Conservation (phyloP, 495 filamentous ascomycete species). For the Neurospora sp. region DNA sequence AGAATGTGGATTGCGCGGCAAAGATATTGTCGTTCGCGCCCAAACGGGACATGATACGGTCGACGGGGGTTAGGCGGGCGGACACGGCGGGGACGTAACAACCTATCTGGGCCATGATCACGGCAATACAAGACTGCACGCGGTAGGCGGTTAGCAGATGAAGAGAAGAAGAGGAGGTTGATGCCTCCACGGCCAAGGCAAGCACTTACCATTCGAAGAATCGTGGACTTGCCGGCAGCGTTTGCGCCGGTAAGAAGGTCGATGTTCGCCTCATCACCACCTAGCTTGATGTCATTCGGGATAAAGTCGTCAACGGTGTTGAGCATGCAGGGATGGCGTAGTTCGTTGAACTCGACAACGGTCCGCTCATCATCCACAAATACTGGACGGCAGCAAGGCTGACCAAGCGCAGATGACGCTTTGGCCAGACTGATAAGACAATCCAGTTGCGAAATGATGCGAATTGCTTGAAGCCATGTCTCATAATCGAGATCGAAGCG, state of each 20-base stretch:
- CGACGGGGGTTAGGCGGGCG: conserved; percentile 80
- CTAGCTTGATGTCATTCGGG: conserved; percentile 86
- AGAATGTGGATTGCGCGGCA: conserved; percentile 95
- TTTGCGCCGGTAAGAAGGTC: conserved; percentile 93
- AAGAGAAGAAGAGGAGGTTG: conserved; percentile 1
- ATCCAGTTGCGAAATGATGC: conserved; percentile 83
- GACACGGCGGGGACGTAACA: conserved; percentile 82
- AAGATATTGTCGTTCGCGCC: conserved; percentile 99
- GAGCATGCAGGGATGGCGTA: conserved; percentile 90
- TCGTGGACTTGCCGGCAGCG: conserved; percentile 96
- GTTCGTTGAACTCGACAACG: conserved; percentile 80
- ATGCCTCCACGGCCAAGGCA: not conserved
- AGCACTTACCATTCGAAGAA: conserved; percentile 77
- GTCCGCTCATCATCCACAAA: conserved; percentile 81
- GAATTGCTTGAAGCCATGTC: conserved; percentile 80
- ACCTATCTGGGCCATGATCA: conserved; percentile 98
- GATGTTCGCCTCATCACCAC: conserved; percentile 71
- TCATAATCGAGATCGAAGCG: conserved; percentile 82
- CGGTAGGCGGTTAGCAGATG: conserved; percentile 9
- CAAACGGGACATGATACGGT: conserved; percentile 98
- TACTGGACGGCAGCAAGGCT: conserved; percentile 76
- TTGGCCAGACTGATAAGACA: conserved; percentile 89
- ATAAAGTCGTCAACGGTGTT: conserved; percentile 90
- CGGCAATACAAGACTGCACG: conserved; percentile 65
- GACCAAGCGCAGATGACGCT: conserved; percentile 70